Percentiles rank a stretch among this genome's conserved stretches.
phyloP scores from a whole-genome alignment of 2,329 filamentous ascomycete genomes.

The Paecilomyces dactylethromorphus region DNA sequence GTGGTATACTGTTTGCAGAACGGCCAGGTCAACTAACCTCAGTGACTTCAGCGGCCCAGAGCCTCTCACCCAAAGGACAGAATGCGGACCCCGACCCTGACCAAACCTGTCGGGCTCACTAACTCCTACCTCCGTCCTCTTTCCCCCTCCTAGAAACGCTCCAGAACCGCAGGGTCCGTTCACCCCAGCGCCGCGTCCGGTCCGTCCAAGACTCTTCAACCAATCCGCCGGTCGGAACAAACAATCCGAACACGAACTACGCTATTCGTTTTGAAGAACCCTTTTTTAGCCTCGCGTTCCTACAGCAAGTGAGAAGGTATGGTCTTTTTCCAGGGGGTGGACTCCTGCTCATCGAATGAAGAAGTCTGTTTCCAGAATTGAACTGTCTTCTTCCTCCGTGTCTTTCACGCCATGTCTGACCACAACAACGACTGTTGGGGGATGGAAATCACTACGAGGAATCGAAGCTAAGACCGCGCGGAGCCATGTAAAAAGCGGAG shows the following conservation, averaged over 20 bases:
- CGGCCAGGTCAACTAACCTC: background rate
- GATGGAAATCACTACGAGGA: background rate
- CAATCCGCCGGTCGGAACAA: background rate
- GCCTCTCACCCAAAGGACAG: background rate
- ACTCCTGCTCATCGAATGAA: background rate
- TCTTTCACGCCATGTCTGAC: background rate
- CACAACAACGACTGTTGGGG: background rate
- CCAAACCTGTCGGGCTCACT: background rate
- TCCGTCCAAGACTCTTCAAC: background rate
- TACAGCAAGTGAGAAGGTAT: background rate
- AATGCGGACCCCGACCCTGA: background rate
- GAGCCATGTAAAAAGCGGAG: background rate
- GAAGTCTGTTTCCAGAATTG: background rate
- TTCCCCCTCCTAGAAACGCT: background rate
- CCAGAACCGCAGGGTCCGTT: background rate
- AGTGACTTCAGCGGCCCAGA: background rate
- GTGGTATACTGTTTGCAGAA: background rate
- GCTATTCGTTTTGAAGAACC: background rate
- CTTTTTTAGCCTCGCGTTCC: background rate
- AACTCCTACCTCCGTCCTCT: background rate
- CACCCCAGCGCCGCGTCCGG: background rate
- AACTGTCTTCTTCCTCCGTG: background rate
- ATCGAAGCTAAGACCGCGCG: background rate
- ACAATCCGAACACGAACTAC: background rate
- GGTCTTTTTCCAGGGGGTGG: too few relatives aligned